These are phyloP conservation scores for Annona cherimola DNA, from an alignment of 164 flowering plant genomes.

Conservation along the genomic window DNA sequence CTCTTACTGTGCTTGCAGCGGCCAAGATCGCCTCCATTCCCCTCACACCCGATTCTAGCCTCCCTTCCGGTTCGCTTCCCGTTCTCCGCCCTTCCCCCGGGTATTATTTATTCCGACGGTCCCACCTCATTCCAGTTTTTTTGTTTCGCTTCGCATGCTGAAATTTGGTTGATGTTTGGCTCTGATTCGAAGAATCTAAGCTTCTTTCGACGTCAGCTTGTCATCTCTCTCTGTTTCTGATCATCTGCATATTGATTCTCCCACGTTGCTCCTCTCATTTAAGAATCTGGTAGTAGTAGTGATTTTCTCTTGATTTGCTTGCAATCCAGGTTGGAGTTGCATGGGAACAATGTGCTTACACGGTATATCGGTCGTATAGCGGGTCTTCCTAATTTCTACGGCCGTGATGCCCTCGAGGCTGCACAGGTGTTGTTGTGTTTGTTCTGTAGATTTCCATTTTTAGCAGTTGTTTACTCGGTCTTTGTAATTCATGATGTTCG, in stretches of 20 bases:
- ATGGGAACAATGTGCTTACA: slow-evolving; percentile 46
- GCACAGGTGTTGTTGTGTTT: slow-evolving; percentile 41
- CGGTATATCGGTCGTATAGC: slow-evolving; percentile 61
- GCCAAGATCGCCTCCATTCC: slow-evolving; percentile 44
- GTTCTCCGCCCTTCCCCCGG: slow-evolving; percentile 41
- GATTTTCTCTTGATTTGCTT: neutral
- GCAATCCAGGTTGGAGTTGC: slow-evolving; percentile 46
- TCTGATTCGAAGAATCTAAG: too few relatives aligned
- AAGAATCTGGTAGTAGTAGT: neutral
- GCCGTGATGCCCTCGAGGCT: slow-evolving; percentile 42
- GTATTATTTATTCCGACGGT: slow-evolving; percentile 22
- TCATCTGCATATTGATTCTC: neutral
- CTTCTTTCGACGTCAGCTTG: neutral
- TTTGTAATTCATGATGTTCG: neutral
- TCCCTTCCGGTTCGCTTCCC: slow-evolving; percentile 47
- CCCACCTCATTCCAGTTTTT: neutral
- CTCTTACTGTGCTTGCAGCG: slow-evolving; percentile 45
- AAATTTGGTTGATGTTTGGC: neutral
- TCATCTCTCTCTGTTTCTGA: neutral
- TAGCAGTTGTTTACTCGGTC: too few relatives aligned
- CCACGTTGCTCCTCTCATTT: neutral
- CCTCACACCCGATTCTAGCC: slow-evolving; percentile 32
- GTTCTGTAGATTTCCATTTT: neutral
- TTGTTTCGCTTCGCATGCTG: neutral
- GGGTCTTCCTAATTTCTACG: slow-evolving; percentile 40